Conservation (phyloP, 129 eudicot species). For the Escallonia rubra region DNA sequence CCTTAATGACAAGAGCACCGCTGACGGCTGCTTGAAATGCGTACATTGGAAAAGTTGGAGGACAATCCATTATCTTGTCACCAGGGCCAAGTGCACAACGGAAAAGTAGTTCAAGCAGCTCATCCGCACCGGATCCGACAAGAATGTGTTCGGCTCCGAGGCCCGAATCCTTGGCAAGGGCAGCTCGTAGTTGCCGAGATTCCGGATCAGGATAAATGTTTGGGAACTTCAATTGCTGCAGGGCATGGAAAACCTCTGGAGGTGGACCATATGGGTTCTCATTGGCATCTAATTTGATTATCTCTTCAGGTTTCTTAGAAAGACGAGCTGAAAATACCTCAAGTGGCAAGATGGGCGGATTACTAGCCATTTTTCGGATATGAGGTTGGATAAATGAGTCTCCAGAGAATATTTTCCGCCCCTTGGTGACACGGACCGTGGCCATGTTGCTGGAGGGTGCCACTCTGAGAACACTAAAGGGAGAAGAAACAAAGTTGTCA, state of each 20-base stretch:
- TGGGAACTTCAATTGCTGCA: slow-evolving; percentile 80
- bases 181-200: slow-evolving; percentile 86
- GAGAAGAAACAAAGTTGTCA: too few relatives aligned
- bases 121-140: slow-evolving; percentile 98
- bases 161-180: slow-evolving; percentile 92
- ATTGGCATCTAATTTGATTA: slow-evolving; percentile 90
- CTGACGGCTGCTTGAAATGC: slow-evolving; percentile 64
- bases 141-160: slow-evolving; percentile 83
- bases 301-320: slow-evolving; percentile 96
- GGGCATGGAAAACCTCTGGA: slow-evolving; percentile 95
- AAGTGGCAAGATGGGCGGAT: slow-evolving; percentile 88
- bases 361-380: slow-evolving; percentile 72
- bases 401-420: slow-evolving; percentile 21
- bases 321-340: slow-evolving; percentile 97
- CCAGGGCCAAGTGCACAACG: slow-evolving; percentile 64
- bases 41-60: slow-evolving; percentile 64
- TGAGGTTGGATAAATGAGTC: slow-evolving; percentile 88
- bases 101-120: slow-evolving; percentile 90
- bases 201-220: slow-evolving; percentile 97
- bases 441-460: too few relatives aligned
- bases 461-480: too few relatives aligned
- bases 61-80: slow-evolving; percentile 62
- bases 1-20: slow-evolving; percentile 44
- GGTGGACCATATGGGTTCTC: slow-evolving; percentile 99
- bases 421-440: too few relatives aligned